Percentiles rank a stretch among this genome's conserved stretches.
Evolutionary conservation across 108 stramenopile genomes (phyloP).

Genomic region (Schizochytrium sp.): DNA sequence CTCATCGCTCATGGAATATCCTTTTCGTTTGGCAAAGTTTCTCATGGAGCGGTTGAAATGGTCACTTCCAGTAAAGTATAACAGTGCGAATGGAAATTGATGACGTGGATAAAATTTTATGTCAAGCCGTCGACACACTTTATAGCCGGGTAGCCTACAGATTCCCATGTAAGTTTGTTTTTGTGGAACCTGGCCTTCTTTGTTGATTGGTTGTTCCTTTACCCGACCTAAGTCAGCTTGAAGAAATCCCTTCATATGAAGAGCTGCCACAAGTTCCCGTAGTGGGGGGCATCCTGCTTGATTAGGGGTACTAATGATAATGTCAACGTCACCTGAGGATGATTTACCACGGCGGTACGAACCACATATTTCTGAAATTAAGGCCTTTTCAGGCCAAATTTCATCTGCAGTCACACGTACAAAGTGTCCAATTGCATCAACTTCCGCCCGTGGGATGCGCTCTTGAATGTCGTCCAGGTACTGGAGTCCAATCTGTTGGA

Average conservation of each 20-base stretch:
- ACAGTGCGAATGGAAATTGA: slow-evolving; percentile 69
- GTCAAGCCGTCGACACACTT: slow-evolving; percentile 64
- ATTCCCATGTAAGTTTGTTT: slow-evolving; percentile 58
- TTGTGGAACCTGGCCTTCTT: not conserved
- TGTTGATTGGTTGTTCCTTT: not conserved
- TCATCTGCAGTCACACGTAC: not conserved
- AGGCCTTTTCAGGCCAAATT: not conserved
- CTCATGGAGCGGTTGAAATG: slow-evolving; percentile 79
- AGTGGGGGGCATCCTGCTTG: slow-evolving; percentile 45
- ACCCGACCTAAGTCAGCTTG: not conserved
- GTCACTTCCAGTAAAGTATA: slow-evolving; percentile 78
- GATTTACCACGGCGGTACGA: slow-evolving; percentile 35
- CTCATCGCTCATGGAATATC: slow-evolving; percentile 62
- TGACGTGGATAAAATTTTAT: slow-evolving; percentile 69
- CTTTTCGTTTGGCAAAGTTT: slow-evolving; percentile 69
- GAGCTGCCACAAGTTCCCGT: not conserved
- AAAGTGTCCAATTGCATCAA: not conserved
- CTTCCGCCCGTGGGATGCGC: slow-evolving; percentile 37
- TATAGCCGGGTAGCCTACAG: slow-evolving; percentile 10
- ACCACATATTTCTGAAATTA: not conserved
- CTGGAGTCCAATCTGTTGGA: not conserved
- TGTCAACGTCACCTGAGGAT: slow-evolving; percentile 42
- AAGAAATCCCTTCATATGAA: not conserved
- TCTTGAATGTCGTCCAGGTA: slow-evolving; percentile 51
- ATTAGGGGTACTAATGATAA: slow-evolving; percentile 18